phyloP scores from a whole-genome alignment of 352 stramenopile species.

The Globisporangium nodosum region DNA sequence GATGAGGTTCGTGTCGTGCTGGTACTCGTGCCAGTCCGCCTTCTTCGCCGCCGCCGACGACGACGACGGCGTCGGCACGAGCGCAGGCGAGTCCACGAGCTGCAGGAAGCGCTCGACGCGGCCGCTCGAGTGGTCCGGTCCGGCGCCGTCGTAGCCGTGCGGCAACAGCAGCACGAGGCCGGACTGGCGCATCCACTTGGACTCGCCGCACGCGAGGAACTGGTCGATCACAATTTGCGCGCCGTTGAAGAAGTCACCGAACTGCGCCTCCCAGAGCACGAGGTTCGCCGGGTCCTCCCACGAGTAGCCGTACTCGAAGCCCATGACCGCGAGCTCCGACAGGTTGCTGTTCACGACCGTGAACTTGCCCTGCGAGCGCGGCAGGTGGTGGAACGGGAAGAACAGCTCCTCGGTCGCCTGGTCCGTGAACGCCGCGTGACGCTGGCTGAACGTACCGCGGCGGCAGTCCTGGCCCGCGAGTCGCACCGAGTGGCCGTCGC shows the following conservation, averaged over 20 bases:
- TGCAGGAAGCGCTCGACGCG: conserved; percentile 86
- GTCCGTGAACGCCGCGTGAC: conserved; percentile 84
- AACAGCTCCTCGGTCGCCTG: conserved; percentile 71
- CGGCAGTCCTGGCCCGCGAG: conserved; percentile 86
- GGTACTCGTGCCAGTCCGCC: conserved; percentile 46
- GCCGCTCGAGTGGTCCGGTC: conserved; percentile 83
- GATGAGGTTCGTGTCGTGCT: conserved; percentile 82
- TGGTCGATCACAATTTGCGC: conserved; percentile 88
- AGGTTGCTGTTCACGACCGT: conserved; percentile 79
- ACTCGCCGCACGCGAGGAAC: conserved; percentile 81
- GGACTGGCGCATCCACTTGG: conserved; percentile 88
- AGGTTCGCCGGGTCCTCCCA: conserved; percentile 77
- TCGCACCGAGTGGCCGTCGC: conserved; percentile 77
- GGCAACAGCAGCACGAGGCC: conserved; percentile 80
- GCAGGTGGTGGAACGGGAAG: conserved; percentile 70
- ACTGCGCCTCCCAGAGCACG: conserved; percentile 89
- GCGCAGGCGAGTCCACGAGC: conserved; percentile 64
- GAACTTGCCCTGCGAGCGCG: conserved; percentile 33
- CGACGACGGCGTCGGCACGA: conserved; percentile 21
- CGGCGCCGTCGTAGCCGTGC: conserved; percentile 85
- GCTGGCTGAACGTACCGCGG: conserved; percentile 86
- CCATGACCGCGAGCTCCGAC: conserved; percentile 86
- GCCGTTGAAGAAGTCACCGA: conserved; percentile 88
- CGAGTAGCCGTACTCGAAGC: conserved; percentile 88
- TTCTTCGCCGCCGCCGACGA: conserved; percentile 21